Evolutionary conservation across 768 basidiomycete species (phyloP).

Genomic region (button mushroom (Agaricus bisporus)): DNA sequence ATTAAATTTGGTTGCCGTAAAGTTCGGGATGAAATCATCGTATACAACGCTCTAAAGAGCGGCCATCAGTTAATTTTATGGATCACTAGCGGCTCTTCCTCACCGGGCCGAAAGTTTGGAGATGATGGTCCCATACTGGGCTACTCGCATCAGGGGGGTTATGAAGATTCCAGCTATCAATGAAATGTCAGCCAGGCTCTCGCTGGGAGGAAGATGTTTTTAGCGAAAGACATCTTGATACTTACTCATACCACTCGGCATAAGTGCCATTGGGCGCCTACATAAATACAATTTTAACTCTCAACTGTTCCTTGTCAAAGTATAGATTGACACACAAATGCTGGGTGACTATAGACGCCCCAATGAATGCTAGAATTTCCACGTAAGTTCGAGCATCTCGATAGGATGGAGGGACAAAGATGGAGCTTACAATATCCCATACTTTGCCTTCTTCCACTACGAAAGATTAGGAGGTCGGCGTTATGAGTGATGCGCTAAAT

Average conservation of each 20-base stretch:
- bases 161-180: slow-evolving; percentile 29
- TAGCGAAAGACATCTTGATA: slow-evolving; percentile 13
- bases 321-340: slow-evolving; percentile 24
- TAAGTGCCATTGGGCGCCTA: slow-evolving; percentile 36
- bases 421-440: slow-evolving; percentile 44
- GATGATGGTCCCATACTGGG: slow-evolving; percentile 43
- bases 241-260: slow-evolving; percentile 54
- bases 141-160: slow-evolving; percentile 27
- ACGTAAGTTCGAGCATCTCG: slow-evolving; percentile 2
- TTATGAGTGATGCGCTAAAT: background rate
- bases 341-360: slow-evolving; percentile 43
- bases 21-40: slow-evolving; percentile 53
- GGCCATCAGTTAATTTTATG: background rate
- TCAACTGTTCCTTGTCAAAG: too few species aligned
- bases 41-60: slow-evolving; percentile 37
- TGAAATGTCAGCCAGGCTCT: background rate
- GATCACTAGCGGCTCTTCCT: too few species aligned
- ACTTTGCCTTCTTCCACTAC: slow-evolving; percentile 48
- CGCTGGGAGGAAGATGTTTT: background rate
- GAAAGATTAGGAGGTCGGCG: background rate
- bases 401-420: background rate
- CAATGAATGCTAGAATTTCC: slow-evolving; percentile 35
- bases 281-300: too few species aligned
- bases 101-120: slow-evolving; percentile 40
- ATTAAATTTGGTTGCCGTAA: slow-evolving; percentile 47